Conservation (phyloP, 23 red algal genomes). For the Gracilaria caudata region DNA sequence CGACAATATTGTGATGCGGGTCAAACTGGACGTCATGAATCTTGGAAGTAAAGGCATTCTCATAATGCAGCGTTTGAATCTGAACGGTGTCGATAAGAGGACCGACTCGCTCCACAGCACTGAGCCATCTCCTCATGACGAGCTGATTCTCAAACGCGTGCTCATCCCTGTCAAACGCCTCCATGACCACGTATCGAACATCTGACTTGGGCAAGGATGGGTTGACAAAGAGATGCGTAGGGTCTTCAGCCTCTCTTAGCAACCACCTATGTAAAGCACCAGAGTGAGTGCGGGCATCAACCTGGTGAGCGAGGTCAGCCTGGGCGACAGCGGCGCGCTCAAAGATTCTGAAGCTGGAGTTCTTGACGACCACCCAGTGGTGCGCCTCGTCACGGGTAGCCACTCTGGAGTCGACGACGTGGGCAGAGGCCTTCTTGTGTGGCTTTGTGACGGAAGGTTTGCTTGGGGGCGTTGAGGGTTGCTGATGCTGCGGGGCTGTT, state of each 20-base stretch:
- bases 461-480: background rate
- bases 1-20: constrained; percentile 56
- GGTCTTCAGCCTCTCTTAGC: constrained; percentile 38
- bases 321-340: constrained; percentile 73
- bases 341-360: constrained; percentile 25
- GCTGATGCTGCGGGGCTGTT: background rate
- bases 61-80: constrained; percentile 45
- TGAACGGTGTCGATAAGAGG: constrained; percentile 38
- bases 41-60: constrained; percentile 67
- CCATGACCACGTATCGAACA: constrained; percentile 64
- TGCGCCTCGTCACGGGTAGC: constrained; percentile 40
- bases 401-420: constrained; percentile 57
- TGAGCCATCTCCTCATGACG: constrained; percentile 60
- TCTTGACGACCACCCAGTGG: constrained; percentile 58
- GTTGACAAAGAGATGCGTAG: background rate
- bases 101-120: constrained; percentile 55
- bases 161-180: constrained; percentile 27
- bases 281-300: constrained; percentile 29
- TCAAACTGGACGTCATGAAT: constrained; percentile 58
- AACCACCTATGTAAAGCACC: constrained; percentile 67
- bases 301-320: constrained; percentile 50
- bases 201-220: background rate
- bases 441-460: background rate
- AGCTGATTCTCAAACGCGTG: constrained; percentile 10
- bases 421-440: constrained; percentile 35